A percentile compares a stretch with the other conserved stretches of the same genome.
Evolutionary conservation across 192 early-diverging fungal species (phyloP).

Genomic region (Coemansia sp.): DNA sequence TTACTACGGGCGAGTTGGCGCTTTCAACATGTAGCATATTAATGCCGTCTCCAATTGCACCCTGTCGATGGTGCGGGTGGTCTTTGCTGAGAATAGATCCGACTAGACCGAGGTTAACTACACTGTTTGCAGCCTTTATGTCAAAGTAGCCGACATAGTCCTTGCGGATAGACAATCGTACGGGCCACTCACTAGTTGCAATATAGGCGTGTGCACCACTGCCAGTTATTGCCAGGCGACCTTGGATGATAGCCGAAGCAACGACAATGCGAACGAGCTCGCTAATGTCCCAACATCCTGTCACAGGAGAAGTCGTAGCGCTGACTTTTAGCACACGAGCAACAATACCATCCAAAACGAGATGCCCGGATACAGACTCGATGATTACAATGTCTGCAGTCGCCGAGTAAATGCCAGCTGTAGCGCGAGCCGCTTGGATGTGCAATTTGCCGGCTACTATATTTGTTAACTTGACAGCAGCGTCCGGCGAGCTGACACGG

Average conservation of each 20-base stretch:
- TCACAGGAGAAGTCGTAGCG: slow-evolving; percentile 14
- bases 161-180: slow-evolving; percentile 19
- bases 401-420: neutral
- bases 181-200: slow-evolving; percentile 22
- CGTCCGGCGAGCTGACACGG: slow-evolving; percentile 20
- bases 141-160: slow-evolving; percentile 30
- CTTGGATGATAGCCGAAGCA: slow-evolving; percentile 25
- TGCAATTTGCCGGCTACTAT: neutral
- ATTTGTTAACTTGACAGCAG: neutral
- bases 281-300: slow-evolving; percentile 26
- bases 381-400: slow-evolving; percentile 8
- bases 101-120: slow-evolving; percentile 20
- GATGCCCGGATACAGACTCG: slow-evolving; percentile 2
- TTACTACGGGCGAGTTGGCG: slow-evolving; percentile 26
- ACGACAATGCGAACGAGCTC: slow-evolving; percentile 12
- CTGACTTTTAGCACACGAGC: slow-evolving; percentile 14
- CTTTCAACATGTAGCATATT: slow-evolving; percentile 22
- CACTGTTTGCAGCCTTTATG: slow-evolving; percentile 24
- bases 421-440: neutral
- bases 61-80: slow-evolving; percentile 18
- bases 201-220: slow-evolving; percentile 8
- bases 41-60: slow-evolving; percentile 14
- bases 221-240: slow-evolving; percentile 2
- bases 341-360: slow-evolving; percentile 15
- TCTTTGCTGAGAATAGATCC: slow-evolving; percentile 7